phyloP scores from a whole-genome alignment of 2,329 filamentous ascomycete species.

The Colletotrichum spaethianum region DNA sequence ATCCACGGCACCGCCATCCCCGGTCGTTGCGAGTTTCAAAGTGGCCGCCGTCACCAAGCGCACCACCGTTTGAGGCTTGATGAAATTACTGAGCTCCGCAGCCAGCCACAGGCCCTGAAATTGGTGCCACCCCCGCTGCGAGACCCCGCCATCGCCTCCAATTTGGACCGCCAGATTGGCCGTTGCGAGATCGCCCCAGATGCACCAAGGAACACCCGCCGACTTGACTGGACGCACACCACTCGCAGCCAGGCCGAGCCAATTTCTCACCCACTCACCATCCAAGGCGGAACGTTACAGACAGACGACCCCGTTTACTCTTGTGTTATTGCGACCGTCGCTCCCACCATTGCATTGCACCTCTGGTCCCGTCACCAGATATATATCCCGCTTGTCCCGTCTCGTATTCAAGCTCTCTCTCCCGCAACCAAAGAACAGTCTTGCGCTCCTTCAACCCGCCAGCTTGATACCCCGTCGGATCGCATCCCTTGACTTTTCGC shows the following conservation, averaged over 20 bases:
- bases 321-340: slow-evolving; percentile 39
- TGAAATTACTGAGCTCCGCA: slow-evolving; percentile 40
- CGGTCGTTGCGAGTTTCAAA: slow-evolving; percentile 36
- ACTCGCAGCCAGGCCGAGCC: slow-evolving; percentile 27
- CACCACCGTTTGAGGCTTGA: slow-evolving; percentile 34
- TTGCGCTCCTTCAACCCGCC: slow-evolving; percentile 29
- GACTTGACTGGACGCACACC: background rate
- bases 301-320: slow-evolving; percentile 37
- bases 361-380: slow-evolving; percentile 15
- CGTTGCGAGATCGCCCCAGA: slow-evolving; percentile 28
- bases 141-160: slow-evolving; percentile 39
- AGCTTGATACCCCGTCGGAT: slow-evolving; percentile 40
- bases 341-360: slow-evolving; percentile 3
- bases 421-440: background rate
- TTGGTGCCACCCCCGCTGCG: slow-evolving; percentile 41
- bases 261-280: slow-evolving; percentile 39
- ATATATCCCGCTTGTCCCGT: slow-evolving; percentile 28
- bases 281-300: slow-evolving; percentile 32
- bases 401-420: background rate
- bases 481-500: background rate
- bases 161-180: slow-evolving; percentile 35
- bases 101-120: slow-evolving; percentile 37
- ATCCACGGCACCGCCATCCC: slow-evolving; percentile 41
- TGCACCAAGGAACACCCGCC: slow-evolving; percentile 9
- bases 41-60: slow-evolving; percentile 16